phyloP scores from a whole-genome alignment of 176 grass and related monocot species.

The Panicum miliaceum region DNA sequence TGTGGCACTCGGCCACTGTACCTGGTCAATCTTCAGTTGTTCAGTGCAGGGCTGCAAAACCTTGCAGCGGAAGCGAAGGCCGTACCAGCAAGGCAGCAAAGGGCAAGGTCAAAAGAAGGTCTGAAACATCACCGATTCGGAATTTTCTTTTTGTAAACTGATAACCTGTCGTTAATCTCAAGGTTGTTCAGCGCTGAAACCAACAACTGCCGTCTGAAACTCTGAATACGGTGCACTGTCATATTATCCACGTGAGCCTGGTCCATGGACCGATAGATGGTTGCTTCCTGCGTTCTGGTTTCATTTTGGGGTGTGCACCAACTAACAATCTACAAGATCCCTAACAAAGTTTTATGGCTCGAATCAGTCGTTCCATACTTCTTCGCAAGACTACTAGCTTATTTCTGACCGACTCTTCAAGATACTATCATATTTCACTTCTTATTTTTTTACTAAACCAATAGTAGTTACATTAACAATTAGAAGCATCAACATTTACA shows the following conservation, averaged over 20 bases:
- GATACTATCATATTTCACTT: no score
- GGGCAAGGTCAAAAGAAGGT: not conserved
- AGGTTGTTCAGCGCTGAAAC: not conserved
- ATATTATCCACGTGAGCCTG: not conserved
- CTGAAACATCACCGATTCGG: not conserved
- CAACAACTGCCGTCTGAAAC: not conserved
- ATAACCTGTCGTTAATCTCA: conserved; percentile 8
- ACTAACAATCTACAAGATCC: no score
- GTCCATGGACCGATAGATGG: not conserved
- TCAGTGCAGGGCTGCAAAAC: not conserved
- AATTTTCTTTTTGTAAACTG: not conserved
- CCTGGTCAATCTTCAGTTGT: not conserved
- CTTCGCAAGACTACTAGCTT: no score
- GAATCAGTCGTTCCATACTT: no score
- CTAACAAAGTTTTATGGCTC: no score
- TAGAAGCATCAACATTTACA: no score
- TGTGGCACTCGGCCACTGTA: not conserved
- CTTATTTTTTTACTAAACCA: no score
- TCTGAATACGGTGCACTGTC: not conserved
- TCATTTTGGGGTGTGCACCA: not conserved
- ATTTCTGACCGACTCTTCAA: no score
- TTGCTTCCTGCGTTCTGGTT: not conserved
- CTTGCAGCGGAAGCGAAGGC: not conserved
- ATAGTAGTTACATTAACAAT: no score
- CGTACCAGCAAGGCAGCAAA: not conserved